Percentiles rank a stretch among this genome's conserved stretches.
Evolutionary conservation across 108 stramenopile genomes (phyloP).

Genomic region (Parietichytrium sp.): DNA sequence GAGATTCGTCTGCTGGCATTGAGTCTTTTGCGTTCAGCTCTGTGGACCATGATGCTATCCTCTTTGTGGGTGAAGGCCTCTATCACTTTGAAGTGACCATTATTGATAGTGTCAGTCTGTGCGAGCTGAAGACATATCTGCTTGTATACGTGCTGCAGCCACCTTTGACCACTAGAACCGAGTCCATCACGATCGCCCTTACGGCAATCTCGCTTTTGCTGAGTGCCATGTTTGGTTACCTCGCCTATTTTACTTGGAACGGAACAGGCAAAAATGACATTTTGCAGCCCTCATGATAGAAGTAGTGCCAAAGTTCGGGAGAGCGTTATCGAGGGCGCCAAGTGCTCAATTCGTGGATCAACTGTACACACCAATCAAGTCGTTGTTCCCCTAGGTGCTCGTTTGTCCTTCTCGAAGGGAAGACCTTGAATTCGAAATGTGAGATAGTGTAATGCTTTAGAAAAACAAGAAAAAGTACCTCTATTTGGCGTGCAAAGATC

Average conservation of each 20-base stretch:
- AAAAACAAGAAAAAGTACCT: no score
- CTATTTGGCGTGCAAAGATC: no score
- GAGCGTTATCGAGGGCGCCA: no score
- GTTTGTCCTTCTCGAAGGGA: no score
- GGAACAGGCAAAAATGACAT: no score
- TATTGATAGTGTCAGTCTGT: background rate
- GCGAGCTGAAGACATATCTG: constrained; percentile 15
- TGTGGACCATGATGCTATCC: background rate
- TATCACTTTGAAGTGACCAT: constrained; percentile 8
- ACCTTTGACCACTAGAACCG: background rate
- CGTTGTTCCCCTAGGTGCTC: no score
- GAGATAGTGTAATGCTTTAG: no score
- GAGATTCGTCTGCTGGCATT: background rate
- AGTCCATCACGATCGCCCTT: background rate
- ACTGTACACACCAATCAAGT: no score
- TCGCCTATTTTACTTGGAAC: background rate
- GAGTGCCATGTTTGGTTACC: background rate
- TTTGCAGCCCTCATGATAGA: no score
- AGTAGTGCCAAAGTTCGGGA: no score
- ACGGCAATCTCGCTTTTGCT: background rate
- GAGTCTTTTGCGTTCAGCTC: background rate
- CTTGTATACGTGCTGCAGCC: background rate
- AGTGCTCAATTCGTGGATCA: no score
- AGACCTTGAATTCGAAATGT: no score
- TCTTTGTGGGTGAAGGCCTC: constrained; percentile 15